These are phyloP conservation scores for Penicillium waksmanii DNA, from an alignment of 495 filamentous ascomycete genomes.

Conservation along the genomic window DNA sequence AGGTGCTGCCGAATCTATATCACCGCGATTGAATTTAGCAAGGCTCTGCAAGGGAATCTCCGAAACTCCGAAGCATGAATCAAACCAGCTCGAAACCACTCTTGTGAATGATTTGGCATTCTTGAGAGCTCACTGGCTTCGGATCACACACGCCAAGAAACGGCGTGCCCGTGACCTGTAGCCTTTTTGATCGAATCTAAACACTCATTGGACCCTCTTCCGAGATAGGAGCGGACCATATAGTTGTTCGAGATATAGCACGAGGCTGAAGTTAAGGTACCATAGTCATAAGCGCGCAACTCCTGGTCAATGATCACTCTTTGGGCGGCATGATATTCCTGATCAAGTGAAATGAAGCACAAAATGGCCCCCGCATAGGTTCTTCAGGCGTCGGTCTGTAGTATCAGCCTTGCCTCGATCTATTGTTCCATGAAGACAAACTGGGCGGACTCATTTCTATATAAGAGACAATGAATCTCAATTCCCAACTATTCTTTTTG, in stretches of 20 bases:
- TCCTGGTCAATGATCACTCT: neutral
- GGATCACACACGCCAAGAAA: neutral
- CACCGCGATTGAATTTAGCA: neutral
- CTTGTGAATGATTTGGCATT: neutral
- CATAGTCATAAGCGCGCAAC: neutral
- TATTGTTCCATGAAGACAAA: too few relatives aligned
- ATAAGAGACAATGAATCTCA: too few relatives aligned
- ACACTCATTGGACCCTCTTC: neutral
- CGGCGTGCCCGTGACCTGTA: neutral
- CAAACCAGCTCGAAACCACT: neutral
- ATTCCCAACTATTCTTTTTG: neutral
- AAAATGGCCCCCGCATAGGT: neutral
- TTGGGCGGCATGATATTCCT: neutral
- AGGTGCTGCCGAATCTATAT: neutral
- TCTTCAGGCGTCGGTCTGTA: neutral
- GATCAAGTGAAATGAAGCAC: neutral
- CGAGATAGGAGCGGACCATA: neutral
- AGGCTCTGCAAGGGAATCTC: neutral
- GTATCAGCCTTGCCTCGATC: neutral
- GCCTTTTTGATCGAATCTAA: neutral
- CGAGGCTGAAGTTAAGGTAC: neutral
- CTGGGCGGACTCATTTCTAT: too few relatives aligned
- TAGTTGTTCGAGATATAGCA: neutral
- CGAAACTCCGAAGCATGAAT: neutral
- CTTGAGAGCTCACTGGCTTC: neutral